Percentiles rank a stretch among this genome's conserved stretches.
Conservation (phyloP, 2,329 filamentous ascomycete species). For the Sclerotinia minor region DNA sequence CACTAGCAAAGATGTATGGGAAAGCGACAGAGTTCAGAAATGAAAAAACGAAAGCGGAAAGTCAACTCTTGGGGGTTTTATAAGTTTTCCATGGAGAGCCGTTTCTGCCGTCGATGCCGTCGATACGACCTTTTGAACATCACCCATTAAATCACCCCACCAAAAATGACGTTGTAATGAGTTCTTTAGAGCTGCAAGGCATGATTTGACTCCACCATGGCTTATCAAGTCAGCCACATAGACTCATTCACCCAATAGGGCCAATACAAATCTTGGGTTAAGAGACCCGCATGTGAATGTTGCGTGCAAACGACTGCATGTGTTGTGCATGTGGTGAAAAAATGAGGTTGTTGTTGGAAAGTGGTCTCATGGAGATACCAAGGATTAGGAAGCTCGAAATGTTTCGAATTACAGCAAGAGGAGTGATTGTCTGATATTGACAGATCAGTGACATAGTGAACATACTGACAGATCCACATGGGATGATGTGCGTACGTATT, state of each 20-base stretch:
- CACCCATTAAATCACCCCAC: slow-evolving; percentile 26
- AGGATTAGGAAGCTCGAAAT: not conserved
- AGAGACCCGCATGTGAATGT: not conserved
- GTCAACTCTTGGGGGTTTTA: slow-evolving; percentile 1
- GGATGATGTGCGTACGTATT: no score
- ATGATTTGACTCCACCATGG: not conserved
- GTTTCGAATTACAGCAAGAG: not conserved
- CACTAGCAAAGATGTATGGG: not conserved
- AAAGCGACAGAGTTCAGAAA: not conserved
- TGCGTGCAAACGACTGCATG: not conserved
- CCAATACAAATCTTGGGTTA: not conserved
- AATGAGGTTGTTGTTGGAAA: not conserved
- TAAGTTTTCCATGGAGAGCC: not conserved
- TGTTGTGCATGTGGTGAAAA: not conserved
- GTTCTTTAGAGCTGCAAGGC: not conserved
- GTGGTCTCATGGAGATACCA: slow-evolving; percentile 9
- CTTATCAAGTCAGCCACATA: slow-evolving; percentile 7
- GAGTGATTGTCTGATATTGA: no score
- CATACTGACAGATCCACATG: no score
- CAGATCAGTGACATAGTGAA: not conserved
- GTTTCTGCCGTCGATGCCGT: slow-evolving; percentile 8
- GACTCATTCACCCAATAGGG: not conserved
- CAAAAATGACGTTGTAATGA: slow-evolving; percentile 19
- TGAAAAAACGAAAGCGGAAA: not conserved
- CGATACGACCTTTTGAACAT: no score